Evolutionary conservation across 352 stramenopile species (phyloP), one percentile per base, ranked within the genome.

Genomic region (Phytophthora chlamydospora): DNA sequence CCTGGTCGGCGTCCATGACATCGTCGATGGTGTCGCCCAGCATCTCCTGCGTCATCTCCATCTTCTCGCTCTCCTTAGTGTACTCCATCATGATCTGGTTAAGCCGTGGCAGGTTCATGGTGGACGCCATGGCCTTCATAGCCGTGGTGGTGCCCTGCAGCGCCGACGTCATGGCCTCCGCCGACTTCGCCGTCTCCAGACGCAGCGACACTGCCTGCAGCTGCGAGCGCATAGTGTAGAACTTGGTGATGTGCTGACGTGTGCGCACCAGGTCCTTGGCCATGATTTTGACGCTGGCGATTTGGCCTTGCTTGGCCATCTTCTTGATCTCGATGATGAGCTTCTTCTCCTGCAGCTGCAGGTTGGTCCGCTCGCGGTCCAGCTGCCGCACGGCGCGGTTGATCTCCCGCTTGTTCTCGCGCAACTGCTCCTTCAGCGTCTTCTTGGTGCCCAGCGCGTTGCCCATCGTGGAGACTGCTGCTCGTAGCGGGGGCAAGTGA

Each of bases 1-100:
- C 92, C 53, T 93, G 88, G 49, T 98, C 95, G 44, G 93, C 89
- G 36, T 97, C 95, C 78, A 99, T 94, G 44, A 96, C 95, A 83
- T 98, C 96, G 73, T 99, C 97, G 43, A 99, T 96, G 4, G 95
- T 96, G 66, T 99, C 97, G 36, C 96, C 95, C 65, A 99, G 96
- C 70, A 99, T 98, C 80, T 99, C 97, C 74, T 98, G 93, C 62
- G 97, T 97, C 80, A 99, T 96, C 76, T 99, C 96, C 58, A 96
- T 97, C 70, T 97, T 97, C 77, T 98, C 95, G 76, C 98, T 99
- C 78, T 99, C 96, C 62, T 96, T 95, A 46, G 97, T 96, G 76
- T 99, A 99, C 53, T 99, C 96, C 62, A 96, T 93, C 93, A 99
- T 98, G 83, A 99, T 99, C 82, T 99, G 97, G 63, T 97, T 98